Evolutionary conservation across 352 stramenopile species (phyloP).

Genomic region (Thalassiosira exigua): DNA sequence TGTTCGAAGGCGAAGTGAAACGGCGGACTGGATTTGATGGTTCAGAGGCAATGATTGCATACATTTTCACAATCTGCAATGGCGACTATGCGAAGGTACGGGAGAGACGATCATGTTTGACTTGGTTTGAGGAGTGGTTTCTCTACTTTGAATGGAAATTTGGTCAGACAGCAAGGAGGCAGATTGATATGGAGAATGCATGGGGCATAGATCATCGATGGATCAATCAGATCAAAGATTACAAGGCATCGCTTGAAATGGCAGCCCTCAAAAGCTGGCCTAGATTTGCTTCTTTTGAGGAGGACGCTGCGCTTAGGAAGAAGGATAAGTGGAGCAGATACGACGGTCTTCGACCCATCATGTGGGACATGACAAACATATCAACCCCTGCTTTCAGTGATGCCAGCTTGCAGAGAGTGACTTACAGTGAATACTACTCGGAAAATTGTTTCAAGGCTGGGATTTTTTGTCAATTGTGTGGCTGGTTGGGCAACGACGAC

Average conservation of each 20-base stretch:
- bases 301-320: slow-evolving; percentile 30
- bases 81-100: slow-evolving; percentile 25
- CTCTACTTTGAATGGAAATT: slow-evolving; percentile 37
- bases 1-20: slow-evolving; percentile 29
- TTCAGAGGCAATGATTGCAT: slow-evolving; percentile 22
- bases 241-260: slow-evolving; percentile 20
- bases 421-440: slow-evolving; percentile 39
- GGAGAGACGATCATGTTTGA: slow-evolving; percentile 13
- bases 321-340: slow-evolving; percentile 12
- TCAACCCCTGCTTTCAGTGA: slow-evolving; percentile 7
- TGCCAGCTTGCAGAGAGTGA: slow-evolving; percentile 18
- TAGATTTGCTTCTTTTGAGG: slow-evolving; percentile 34
- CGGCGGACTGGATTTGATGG: slow-evolving; percentile 34
- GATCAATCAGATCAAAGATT: slow-evolving; percentile 38
- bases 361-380: slow-evolving; percentile 48
- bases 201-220: slow-evolving; percentile 19
- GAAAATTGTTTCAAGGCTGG: slow-evolving; percentile 41
- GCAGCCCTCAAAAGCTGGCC: slow-evolving; percentile 33
- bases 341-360: no score
- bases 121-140: slow-evolving; percentile 53
- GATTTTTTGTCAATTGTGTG: slow-evolving; percentile 25
- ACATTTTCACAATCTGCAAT: slow-evolving; percentile 39
- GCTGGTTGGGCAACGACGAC: slow-evolving; percentile 8
- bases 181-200: not conserved
- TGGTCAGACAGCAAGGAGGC: not conserved